These are phyloP conservation scores for Volvox reticuliferus DNA, from an alignment of 139 green algal species.

Conservation along the genomic window DNA sequence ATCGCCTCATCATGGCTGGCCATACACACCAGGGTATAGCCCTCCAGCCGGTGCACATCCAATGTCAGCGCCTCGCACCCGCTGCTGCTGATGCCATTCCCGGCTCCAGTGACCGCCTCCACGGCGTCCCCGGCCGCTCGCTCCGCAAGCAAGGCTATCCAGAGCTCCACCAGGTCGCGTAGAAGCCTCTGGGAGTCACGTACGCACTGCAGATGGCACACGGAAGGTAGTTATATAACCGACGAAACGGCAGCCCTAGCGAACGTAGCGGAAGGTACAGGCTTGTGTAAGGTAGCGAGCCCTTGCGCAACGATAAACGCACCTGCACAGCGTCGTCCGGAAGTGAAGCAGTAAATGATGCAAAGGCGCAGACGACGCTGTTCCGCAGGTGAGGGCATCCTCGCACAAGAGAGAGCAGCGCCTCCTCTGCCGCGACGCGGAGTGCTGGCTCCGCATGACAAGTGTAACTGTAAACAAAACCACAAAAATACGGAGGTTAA, in stretches of 20 bases:
- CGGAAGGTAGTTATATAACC: background rate
- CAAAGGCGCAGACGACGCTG: constrained; percentile 69
- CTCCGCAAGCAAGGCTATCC: constrained; percentile 61
- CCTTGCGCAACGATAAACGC: background rate
- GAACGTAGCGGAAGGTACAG: background rate
- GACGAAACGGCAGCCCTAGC: background rate
- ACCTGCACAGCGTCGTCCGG: constrained; percentile 82
- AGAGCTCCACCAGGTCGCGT: constrained; percentile 60
- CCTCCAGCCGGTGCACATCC: constrained; percentile 77
- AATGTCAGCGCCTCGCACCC: constrained; percentile 34
- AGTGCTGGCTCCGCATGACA: constrained; percentile 55
- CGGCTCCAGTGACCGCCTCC: constrained; percentile 3
- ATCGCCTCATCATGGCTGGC: constrained; percentile 61
- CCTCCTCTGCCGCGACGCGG: constrained; percentile 54
- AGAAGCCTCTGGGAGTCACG: constrained; percentile 60
- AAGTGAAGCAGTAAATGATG: constrained; percentile 63
- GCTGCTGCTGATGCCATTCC: background rate
- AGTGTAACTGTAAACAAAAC: constrained; percentile 50
- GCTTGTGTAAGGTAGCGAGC: background rate
- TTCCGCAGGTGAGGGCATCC: constrained; percentile 75
- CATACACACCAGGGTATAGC: constrained; percentile 66
- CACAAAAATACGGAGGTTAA: too few species aligned
- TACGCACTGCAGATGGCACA: background rate
- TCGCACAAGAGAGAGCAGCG: constrained; percentile 69
- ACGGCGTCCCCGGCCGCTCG: constrained; percentile 35